Evolutionary conservation across 257 asterid genomes (phyloP).

Genomic region (Misopates orontium): DNA sequence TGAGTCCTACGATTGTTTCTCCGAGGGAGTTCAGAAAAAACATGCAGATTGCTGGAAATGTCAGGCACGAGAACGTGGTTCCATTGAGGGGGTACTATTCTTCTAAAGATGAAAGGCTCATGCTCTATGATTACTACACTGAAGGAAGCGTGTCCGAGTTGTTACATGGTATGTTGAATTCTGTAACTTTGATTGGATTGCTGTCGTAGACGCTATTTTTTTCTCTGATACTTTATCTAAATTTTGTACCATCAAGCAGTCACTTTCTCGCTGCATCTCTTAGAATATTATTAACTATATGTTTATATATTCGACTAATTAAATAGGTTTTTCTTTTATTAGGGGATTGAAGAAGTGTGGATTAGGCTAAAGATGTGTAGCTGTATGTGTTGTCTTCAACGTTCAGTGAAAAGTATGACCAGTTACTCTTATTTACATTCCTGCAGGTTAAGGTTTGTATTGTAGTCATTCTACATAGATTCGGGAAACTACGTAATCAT

Average conservation of each 20-base stretch:
- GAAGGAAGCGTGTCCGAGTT: constrained; percentile 3
- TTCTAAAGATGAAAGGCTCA: neutral
- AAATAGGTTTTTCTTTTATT: too few relatives aligned
- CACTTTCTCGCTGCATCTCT: neutral
- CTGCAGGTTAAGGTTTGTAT: too few relatives aligned
- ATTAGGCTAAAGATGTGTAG: too few relatives aligned
- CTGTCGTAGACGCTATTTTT: neutral
- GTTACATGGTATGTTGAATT: neutral
- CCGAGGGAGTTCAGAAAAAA: constrained; percentile 5
- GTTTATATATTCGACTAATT: too few relatives aligned
- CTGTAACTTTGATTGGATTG: neutral
- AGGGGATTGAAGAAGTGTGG: too few relatives aligned
- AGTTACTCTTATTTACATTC: too few relatives aligned
- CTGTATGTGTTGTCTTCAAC: too few relatives aligned
- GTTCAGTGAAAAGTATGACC: too few relatives aligned
- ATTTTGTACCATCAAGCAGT: neutral
- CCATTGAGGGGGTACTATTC: neutral
- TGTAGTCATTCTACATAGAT: too few relatives aligned
- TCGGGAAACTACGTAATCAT: too few relatives aligned
- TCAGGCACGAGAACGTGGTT: constrained; percentile 20
- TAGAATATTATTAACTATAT: too few relatives aligned
- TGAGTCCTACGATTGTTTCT: neutral
- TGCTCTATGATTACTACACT: constrained; percentile 4
- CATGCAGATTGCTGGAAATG: constrained; percentile 14
- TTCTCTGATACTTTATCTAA: too few relatives aligned